Evolutionary conservation across 208 protist species (phyloP).

Genomic region (Vickermania ingenoplastis): DNA sequence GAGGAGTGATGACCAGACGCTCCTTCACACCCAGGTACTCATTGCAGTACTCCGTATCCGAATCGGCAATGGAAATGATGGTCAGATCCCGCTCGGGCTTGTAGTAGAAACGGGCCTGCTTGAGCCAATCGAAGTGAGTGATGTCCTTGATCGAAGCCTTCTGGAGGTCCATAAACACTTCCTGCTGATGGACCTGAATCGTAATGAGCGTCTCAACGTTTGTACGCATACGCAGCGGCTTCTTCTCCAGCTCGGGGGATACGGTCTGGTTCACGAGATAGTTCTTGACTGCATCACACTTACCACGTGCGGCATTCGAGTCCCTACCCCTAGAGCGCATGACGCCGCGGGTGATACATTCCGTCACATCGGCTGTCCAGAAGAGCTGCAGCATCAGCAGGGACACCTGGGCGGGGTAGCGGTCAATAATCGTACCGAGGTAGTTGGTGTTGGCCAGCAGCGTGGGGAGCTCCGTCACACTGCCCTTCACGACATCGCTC

Average conservation of each 20-base stretch:
- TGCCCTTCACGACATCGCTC: constrained; percentile 82
- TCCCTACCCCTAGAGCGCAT: constrained; percentile 76
- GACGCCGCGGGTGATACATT: constrained; percentile 84
- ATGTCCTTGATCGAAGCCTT: constrained; percentile 81
- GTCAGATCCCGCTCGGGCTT: constrained; percentile 83
- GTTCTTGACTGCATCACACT: constrained; percentile 88
- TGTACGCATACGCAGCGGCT: constrained; percentile 85
- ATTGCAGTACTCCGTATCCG: constrained; percentile 92
- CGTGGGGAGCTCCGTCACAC: constrained; percentile 79
- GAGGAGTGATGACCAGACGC: constrained; percentile 90
- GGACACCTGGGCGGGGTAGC: constrained; percentile 93
- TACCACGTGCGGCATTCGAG: constrained; percentile 54
- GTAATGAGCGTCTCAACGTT: constrained; percentile 94
- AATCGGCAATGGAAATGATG: constrained; percentile 90
- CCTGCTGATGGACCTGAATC: constrained; percentile 93
- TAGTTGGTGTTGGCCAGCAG: constrained; percentile 78
- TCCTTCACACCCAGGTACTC: constrained; percentile 94
- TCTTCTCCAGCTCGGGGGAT: constrained; percentile 76
- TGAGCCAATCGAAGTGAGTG: constrained; percentile 92
- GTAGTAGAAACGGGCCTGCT: constrained; percentile 93
- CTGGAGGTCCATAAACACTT: constrained; percentile 90
- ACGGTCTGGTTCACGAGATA: constrained; percentile 88
- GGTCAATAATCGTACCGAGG: constrained; percentile 88
- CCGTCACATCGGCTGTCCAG: constrained; percentile 93
- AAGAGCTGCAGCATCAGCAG: constrained; percentile 95